Conservation (phyloP, 2,329 filamentous ascomycete genomes). For the Tolypocladium paradoxum region DNA sequence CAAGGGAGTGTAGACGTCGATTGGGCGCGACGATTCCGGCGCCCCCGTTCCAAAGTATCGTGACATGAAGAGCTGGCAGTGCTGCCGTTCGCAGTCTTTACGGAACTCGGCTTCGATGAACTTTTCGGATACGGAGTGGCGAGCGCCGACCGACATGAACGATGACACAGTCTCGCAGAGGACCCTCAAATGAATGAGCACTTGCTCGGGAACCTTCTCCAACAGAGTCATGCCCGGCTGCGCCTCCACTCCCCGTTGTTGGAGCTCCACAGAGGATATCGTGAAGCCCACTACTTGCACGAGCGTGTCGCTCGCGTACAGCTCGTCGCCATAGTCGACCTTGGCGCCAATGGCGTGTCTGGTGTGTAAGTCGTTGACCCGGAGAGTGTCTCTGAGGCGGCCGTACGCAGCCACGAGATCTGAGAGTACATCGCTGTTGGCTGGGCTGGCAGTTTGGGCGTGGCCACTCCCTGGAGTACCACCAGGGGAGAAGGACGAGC, state of each 20-base stretch:
- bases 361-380: conserved; percentile 39
- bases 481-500: conserved; percentile 25
- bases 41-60: conserved; percentile 36
- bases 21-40: conserved; percentile 26
- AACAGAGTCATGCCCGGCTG: conserved; percentile 65
- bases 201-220: conserved; percentile 74
- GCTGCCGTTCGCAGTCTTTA: conserved; percentile 58
- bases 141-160: conserved; percentile 66
- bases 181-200: conserved; percentile 76
- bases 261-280: conserved; percentile 81
- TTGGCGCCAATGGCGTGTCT: conserved; percentile 21
- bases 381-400: conserved; percentile 47
- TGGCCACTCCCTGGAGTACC: conserved; percentile 13
- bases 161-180: conserved; percentile 80
- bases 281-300: conserved; percentile 66
- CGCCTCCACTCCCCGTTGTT: conserved; percentile 74
- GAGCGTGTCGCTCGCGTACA: conserved; percentile 47
- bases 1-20: conserved; percentile 44
- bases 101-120: conserved; percentile 56
- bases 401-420: conserved; percentile 52
- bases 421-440: conserved; percentile 23
- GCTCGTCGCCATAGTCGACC: conserved; percentile 27
- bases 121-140: conserved; percentile 49
- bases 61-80: conserved; percentile 64
- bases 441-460: conserved; percentile 3